Evolutionary conservation across 1,139 yeast genomes (phyloP), one percentile per base, ranked within the genome.

Genomic region (Pneumocystis jirovecii): DNA sequence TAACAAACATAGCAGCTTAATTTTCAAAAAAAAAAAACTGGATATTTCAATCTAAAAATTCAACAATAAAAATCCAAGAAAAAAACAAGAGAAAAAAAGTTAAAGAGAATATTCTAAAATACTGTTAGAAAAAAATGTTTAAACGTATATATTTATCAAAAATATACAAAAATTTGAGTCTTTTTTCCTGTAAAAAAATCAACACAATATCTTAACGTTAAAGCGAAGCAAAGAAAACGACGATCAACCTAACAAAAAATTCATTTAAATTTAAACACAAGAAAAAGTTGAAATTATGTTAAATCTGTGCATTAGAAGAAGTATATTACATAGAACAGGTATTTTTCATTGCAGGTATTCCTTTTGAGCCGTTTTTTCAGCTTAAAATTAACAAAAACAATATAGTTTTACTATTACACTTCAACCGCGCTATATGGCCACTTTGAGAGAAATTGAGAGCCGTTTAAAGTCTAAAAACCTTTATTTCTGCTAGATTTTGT

Each of bases 381-480:
- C 35, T 61, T 56, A n/a, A 50, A 64, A 19, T 17, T 64, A 63
- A 64, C 56, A 42, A 64, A 50, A 42, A 60, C 12, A 12, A 42
- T 40, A 19, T 29, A 39, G 61, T 39, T 42, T 60, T 29, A 39
- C 3, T 4, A 39, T 8, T 15, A 1, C 1, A 1, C 17, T 8
- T 60, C 61, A 39, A 15, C 8, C 19, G 21, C 45, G 50, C 39
- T 12, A 42, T 40, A 64, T 64, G 83, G 98, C 98, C 76, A 93
- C 98, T 73, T 84, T 93, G 77, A 91, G 97, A 82, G 98, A 93
- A 80, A 95, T 93, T 76, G 98, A 93, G 82, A 87, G 84, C 79
- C 95, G 98, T 83, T 86, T 93, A 78, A 93, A 93, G 83, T 89
- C 97, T 71, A 93, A 93, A 78, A 50, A 12, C 21, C 25, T 7